Evolutionary conservation across 352 stramenopile species (phyloP).

Genomic region (Pythium dissimile): DNA sequence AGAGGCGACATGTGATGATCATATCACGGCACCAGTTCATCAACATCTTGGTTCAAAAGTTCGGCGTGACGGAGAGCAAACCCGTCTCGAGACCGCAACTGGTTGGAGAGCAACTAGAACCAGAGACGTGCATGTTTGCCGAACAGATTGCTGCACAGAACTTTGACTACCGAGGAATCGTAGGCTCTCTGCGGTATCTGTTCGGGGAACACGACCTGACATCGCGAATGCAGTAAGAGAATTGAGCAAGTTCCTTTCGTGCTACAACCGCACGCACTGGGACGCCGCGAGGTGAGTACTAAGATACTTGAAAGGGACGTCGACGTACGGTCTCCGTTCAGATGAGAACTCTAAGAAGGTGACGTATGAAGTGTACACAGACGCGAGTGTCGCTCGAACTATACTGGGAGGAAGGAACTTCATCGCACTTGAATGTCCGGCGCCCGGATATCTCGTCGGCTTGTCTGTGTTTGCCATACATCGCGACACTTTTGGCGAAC

Average conservation of each 20-base stretch:
- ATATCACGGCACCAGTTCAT: slow-evolving; percentile 8
- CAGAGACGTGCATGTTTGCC: slow-evolving; percentile 17
- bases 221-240: slow-evolving; percentile 30
- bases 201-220: slow-evolving; percentile 22
- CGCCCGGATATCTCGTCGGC: background rate
- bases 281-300: slow-evolving; percentile 20
- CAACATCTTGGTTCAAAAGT: slow-evolving; percentile 4
- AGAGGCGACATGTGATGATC: background rate
- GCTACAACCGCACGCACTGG: slow-evolving; percentile 31
- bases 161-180: slow-evolving; percentile 23
- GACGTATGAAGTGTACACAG: slow-evolving; percentile 11
- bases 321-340: background rate
- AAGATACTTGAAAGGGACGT: slow-evolving; percentile 12
- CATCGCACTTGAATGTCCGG: background rate
- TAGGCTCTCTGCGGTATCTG: slow-evolving; percentile 29
- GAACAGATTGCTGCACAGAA: slow-evolving; percentile 19
- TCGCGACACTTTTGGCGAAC: background rate
- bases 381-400: slow-evolving; percentile 10
- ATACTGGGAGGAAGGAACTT: too few species aligned
- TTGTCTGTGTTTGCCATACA: too few species aligned
- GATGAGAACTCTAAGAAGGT: slow-evolving; percentile 7
- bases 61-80: background rate
- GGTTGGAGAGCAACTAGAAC: slow-evolving; percentile 4
- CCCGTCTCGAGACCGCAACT: slow-evolving; percentile 11
- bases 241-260: slow-evolving; percentile 27